Base-by-base conservation (phyloP, 2,329 filamentous ascomycete species). In the Phialocephala subalpina region DNA sequence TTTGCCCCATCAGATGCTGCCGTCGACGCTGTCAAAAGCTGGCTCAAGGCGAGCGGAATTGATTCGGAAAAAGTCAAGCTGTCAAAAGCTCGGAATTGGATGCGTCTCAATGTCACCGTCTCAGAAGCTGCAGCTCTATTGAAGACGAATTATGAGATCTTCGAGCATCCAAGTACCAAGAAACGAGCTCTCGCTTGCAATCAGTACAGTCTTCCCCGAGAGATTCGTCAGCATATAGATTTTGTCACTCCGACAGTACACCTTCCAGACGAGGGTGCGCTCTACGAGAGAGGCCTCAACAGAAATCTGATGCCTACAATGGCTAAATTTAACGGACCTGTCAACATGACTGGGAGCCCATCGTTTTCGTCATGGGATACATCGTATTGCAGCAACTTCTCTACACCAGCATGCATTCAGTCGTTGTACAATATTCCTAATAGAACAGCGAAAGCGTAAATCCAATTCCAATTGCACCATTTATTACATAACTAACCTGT, bases 1-100 rank as follows among this genome's bases (percentile, higher is more conserved):
- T 84, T 83, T 73, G 77, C 80, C 0, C 77, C 78, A 2, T 70
- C 71, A n/a, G 61, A 73, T 4, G 80, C 84, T 38, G 77, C 83
- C 4, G 80, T 87, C 2, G 77, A 81, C 12, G 76, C 81, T 1
- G 82, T 87, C 42, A 80, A 80, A 70, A 69, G 77, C 4, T 89
- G 86, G 86, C 80, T 88, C 18, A 74, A 79, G n/a, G 74, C 77
- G 6, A 80, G 81, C 47, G 87, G 86, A 9, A 84, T 89, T 47
- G 69, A 77, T 16, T 74, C 75, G 2, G 77, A 79, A 5, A 80
- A 83, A 1, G 79, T 88, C 58, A 76, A 76, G 33, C 80, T 85
- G 47, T 84, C 85, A 0, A 47, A 49, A n/a, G 56, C 53, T 6
- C 52, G 56, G n/a, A 67, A 58, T 38, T 71, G 69, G 69, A 35